Evolutionary conservation across 2,329 filamentous ascomycete genomes (phyloP), one percentile per base, ranked within the genome.

Genomic region (Phaeosphaeria sp.): DNA sequence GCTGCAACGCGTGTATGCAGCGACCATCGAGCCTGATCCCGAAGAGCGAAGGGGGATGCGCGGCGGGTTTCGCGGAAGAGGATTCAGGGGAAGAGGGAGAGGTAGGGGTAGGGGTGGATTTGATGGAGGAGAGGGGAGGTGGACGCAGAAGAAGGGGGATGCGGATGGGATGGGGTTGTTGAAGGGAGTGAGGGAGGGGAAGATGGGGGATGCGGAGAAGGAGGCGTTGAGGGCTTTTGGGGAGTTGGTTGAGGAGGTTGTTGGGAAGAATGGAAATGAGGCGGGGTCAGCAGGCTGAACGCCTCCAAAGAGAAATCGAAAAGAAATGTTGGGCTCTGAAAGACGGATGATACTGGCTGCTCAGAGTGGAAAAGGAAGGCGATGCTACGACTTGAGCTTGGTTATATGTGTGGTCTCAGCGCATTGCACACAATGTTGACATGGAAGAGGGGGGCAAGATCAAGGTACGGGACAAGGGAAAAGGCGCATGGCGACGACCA

Each of bases 151-250:
- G 58, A 71, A 70, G 48, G 73, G 72, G 3, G 69, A 73, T 50
- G 63, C 63, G 15, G 66, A 73, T 56, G 74, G 67, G 24, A 65
- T 73, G 67, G 68, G 61, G 40, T 54, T 71, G 56, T 50, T 74
- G 51, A 69, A 66, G 53, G 59, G 60, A 1, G 63, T 70, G 27
- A 62, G 73, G 15, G 63, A 71, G 6, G 73, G 68, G 18, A 64
- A 61, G 18, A 66, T 67, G 6, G 73, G 69, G 1, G 68, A 71
- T 17, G 68, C 71, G 45, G 70, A 74, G 53, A 70, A 75, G 25
- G 77, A 79, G 33, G 79, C 74, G 1, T 71, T 82, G 67, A 65
- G 61, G 5, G 78, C 80, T 47, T 82, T 82, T 63, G 74, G 72
- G 44, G 57, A 53, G 25, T 57, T 75, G 30, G 62, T 74, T 6